Evolutionary conservation across 2,329 filamentous ascomycete species (phyloP), one percentile per base, ranked within the genome.

Genomic region (Ceratocystiopsis sp.): DNA sequence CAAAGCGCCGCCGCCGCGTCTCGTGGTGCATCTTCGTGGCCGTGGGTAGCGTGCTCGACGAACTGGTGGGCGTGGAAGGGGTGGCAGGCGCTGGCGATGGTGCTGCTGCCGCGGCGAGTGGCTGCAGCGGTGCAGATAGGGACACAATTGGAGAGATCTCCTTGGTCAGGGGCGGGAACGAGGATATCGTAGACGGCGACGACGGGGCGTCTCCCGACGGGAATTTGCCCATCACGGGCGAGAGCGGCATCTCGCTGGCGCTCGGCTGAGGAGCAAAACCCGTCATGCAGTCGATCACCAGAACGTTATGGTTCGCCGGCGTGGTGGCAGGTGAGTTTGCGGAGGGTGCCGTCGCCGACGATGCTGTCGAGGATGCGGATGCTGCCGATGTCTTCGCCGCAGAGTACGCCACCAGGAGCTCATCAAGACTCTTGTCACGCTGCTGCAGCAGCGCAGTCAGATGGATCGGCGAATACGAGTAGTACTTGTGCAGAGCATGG

Each of bases 211-310:
- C 25, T 29, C 25, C 25, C 25, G 25, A 7, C 9, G 25, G 25
- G 9, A 29, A 29, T 8, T 59, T 51, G 40, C 59, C 62, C 3
- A 61, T 54, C 38, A 68, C 61, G 2, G 71, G 71, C 3, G 69
- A 73, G 41, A 67, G 59, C 0, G 66, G 66, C 45, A 67, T 63
- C 44, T 66, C 63, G 37, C 65, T 61, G 15, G 64, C 59, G 25
- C 55, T 59, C 15, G 61, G 57, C 46, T 61, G 58, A n/a, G 59
- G 61, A 36, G 59, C 54, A 49, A 73, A 66, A 43, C 66, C 68
- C 9, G 71, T 75, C 52, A 75, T 73, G 55, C 75, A 79, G 57
- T 80, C 75, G 36, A 79, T 69, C 8, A 80, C 69, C 0, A 79
- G 64, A 14, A 78, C 71, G 25, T 60, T 56, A 16, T 42, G 42